A percentile compares a stretch with the other conserved stretches of the same genome.
phyloP scores from a whole-genome alignment of 805 yeast genomes.

The Yarrowia sp. region DNA sequence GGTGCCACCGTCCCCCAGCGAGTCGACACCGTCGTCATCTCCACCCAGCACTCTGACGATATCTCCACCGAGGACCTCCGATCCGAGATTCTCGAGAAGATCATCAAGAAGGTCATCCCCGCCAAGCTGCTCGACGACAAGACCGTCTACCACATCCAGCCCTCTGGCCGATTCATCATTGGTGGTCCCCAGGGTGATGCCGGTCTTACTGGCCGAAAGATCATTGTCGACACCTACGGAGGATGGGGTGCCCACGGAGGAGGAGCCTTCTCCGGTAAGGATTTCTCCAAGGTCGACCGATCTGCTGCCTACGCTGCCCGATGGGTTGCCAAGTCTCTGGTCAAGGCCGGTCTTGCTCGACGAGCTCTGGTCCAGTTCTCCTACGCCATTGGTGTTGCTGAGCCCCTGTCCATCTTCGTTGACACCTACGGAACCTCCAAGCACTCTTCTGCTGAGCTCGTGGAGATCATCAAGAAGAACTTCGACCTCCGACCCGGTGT shows the following conservation, averaged over 20 bases:
- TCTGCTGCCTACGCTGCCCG: constrained; percentile 99
- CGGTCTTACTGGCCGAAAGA: constrained; percentile 99
- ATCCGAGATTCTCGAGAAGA: constrained; percentile 73
- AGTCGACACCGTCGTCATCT: constrained; percentile 96
- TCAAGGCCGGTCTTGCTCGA: constrained; percentile 91
- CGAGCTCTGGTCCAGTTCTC: constrained; percentile 98
- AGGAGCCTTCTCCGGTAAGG: constrained; percentile 99
- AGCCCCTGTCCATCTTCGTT: constrained; percentile 96
- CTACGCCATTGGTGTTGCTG: constrained; percentile 99
- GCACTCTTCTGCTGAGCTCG: constrained; percentile 87
- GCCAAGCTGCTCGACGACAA: constrained; percentile 87
- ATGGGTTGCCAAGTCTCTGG: constrained; percentile 99
- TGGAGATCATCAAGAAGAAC: constrained; percentile 88
- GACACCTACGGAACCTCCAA: constrained; percentile 98
- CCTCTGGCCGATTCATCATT: constrained; percentile 98
- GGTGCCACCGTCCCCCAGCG: constrained; percentile 96
- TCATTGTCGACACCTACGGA: constrained; percentile 99
- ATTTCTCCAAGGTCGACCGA: constrained; percentile 99
- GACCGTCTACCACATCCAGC: constrained; percentile 98
- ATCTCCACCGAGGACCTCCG: constrained; percentile 94
- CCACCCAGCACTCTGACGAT: constrained; percentile 97
- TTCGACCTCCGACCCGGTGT: constrained; percentile 99
- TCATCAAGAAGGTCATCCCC: constrained; percentile 92
- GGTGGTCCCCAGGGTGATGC: constrained; percentile 99
- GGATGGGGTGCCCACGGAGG: constrained; percentile 99